Conservation (phyloP, 2,329 filamentous ascomycete species). For the Stromatinia cepivora region DNA sequence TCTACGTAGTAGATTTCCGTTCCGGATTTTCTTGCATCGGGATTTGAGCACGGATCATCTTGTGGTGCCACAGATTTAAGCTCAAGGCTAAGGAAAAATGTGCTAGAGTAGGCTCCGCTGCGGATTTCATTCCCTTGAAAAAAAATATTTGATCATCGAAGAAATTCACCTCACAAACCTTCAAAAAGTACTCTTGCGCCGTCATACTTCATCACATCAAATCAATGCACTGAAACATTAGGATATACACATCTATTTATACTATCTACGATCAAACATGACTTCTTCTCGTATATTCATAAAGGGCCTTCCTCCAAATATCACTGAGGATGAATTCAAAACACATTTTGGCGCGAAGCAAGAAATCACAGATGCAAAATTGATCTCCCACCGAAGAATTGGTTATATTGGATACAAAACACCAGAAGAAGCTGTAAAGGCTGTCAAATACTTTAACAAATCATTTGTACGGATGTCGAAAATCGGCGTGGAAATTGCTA, state of each 20-base stretch:
- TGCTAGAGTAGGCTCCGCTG: constrained; percentile 11
- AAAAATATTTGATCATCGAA: constrained; percentile 17
- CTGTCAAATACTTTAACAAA: constrained; percentile 93
- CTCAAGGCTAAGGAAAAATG: constrained; percentile 22
- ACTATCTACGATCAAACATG: constrained; percentile 25
- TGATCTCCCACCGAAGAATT: constrained; percentile 85
- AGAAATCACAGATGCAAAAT: constrained; percentile 85
- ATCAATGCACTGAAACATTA: neutral
- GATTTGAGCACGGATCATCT: neutral
- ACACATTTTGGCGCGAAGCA: constrained; percentile 81
- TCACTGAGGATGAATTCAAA: constrained; percentile 80
- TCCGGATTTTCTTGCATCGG: constrained; percentile 1
- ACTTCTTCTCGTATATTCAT: constrained; percentile 70
- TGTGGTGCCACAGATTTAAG: neutral
- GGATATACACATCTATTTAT: neutral
- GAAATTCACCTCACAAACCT: neutral
- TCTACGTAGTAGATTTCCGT: neutral
- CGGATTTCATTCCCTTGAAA: constrained; percentile 13
- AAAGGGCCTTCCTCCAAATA: constrained; percentile 79
- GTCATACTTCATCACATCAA: neutral
- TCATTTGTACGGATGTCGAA: constrained; percentile 95
- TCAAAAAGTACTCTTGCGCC: neutral
- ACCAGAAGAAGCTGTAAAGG: constrained; percentile 73
- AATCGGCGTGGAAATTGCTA: constrained; percentile 85
- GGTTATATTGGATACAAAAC: constrained; percentile 94